Evolutionary conservation across 805 yeast species (phyloP).

Genomic region (Ogataea pignaliae): DNA sequence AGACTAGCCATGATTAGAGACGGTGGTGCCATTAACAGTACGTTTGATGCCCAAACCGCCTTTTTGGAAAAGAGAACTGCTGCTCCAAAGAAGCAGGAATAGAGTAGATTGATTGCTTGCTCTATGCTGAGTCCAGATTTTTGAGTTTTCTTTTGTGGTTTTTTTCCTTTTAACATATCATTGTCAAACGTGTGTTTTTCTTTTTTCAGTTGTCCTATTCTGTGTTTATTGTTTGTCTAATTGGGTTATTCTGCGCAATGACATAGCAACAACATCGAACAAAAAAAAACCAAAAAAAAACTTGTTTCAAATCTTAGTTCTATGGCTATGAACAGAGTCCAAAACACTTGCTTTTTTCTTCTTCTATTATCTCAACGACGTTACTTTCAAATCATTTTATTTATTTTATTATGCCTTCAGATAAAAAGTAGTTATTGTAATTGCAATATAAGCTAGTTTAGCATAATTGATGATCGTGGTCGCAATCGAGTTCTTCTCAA

Average conservation of each 20-base stretch:
- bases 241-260: too few species aligned
- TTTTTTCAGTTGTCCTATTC: not conserved
- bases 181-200: too few species aligned
- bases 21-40: conserved; percentile 52
- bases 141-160: too few species aligned
- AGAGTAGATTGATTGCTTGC: too few species aligned
- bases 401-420: not conserved
- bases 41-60: conserved; percentile 43
- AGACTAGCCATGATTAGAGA: conserved; percentile 78
- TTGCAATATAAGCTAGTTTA: too few species aligned
- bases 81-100: not conserved
- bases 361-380: not conserved
- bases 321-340: not conserved
- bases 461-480: too few species aligned
- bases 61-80: conserved; percentile 21
- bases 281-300: not conserved
- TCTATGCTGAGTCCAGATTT: not conserved
- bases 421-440: too few species aligned
- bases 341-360: not conserved
- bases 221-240: too few species aligned
- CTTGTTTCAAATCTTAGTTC: not conserved
- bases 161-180: too few species aligned
- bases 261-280: not conserved
- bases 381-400: not conserved
- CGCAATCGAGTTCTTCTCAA: too few species aligned